Conservation (phyloP, 2,329 filamentous ascomycete species). For the Penicillium freii region DNA sequence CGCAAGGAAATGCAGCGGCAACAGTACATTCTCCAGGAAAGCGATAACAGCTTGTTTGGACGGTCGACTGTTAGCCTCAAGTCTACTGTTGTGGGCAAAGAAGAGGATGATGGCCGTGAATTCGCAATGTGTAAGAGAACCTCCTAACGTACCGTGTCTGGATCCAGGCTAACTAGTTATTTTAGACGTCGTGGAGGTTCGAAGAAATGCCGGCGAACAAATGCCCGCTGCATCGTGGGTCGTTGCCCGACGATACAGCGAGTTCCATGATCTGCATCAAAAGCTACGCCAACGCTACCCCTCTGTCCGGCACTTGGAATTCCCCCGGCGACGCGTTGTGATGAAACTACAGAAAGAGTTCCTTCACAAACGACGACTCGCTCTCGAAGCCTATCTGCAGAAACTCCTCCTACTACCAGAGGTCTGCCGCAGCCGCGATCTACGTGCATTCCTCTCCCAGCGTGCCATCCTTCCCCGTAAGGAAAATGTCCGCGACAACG, state of each 20-base stretch:
- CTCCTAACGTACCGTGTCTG: neutral
- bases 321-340: constrained; percentile 85
- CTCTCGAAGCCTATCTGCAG: constrained; percentile 79
- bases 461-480: constrained; percentile 71
- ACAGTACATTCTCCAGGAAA: constrained; percentile 96
- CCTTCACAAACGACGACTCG: constrained; percentile 78
- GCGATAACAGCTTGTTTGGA: constrained; percentile 93
- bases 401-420: constrained; percentile 83
- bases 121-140: constrained; percentile 70
- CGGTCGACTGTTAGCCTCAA: constrained; percentile 87
- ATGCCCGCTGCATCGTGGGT: constrained; percentile 96
- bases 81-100: constrained; percentile 85
- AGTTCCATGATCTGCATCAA: constrained; percentile 95
- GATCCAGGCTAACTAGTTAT: constrained; percentile 17
- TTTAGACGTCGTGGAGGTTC: constrained; percentile 80
- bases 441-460: constrained; percentile 87
- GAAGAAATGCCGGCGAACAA: constrained; percentile 84
- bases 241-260: constrained; percentile 89
- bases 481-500: constrained; percentile 52
- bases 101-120: constrained; percentile 90
- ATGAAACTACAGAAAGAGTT: constrained; percentile 98
- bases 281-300: constrained; percentile 80
- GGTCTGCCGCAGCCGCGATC: constrained; percentile 87
- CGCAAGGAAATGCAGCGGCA: constrained; percentile 94
- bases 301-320: constrained; percentile 84